Conservation (phyloP, 192 early-diverging fungal genomes). For the Piromyces finnis region DNA sequence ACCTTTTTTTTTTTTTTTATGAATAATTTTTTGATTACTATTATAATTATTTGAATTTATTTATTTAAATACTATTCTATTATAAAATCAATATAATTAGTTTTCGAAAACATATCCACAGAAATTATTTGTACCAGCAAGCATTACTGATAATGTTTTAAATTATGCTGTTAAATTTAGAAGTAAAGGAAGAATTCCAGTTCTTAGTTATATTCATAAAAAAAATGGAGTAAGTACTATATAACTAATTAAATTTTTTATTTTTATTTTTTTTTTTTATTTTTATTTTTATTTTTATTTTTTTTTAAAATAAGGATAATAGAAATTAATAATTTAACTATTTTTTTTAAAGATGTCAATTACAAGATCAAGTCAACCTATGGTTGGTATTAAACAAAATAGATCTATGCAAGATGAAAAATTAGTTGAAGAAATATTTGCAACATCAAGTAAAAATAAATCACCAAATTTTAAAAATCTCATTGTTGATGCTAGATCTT, state of each 20-base stretch:
- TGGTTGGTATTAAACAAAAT: conserved; percentile 88
- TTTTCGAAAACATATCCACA: conserved; percentile 81
- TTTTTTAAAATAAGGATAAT: conserved; percentile 1
- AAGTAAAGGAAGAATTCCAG: conserved; percentile 78
- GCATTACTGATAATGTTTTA: conserved; percentile 78
- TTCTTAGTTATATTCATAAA: conserved; percentile 73
- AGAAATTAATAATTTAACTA: not conserved
- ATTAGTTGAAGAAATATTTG: conserved; percentile 79
- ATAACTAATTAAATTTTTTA: no score
- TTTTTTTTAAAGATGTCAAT: conserved; percentile 42
- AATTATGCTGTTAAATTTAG: conserved; percentile 76
- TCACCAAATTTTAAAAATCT: conserved; percentile 25
- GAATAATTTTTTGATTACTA: no score
- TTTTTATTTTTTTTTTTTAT: not conserved
- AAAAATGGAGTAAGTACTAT: conserved; percentile 48
- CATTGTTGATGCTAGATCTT: conserved; percentile 90
- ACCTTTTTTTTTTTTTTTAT: no score
- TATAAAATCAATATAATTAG: no score
- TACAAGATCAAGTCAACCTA: conserved; percentile 83
- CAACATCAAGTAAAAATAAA: conserved; percentile 16
- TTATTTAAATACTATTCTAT: no score
- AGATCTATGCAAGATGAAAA: conserved; percentile 96
- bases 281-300: not conserved
- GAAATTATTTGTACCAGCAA: conserved; percentile 58
- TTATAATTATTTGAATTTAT: no score